Base-by-base conservation (phyloP, 2,329 filamentous ascomycete species). In the Apiospora pterosperma region DNA sequence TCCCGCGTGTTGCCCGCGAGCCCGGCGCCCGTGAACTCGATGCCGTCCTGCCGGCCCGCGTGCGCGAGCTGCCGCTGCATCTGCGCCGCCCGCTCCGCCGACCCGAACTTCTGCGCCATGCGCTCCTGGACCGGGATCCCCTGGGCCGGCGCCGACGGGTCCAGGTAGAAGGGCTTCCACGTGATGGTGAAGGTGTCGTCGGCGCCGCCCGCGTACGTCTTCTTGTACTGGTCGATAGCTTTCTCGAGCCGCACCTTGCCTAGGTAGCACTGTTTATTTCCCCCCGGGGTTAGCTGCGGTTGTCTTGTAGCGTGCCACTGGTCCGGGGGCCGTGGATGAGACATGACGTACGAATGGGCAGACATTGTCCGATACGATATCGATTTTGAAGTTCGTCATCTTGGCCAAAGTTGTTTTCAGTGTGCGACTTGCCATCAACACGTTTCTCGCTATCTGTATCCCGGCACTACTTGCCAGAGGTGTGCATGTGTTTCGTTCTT, bases 91-190 rank as follows among this genome's bases (percentile, higher is more conserved):
- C 72, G 1, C 86, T 78, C 39, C 52, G 88, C 85, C 19, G 83
- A 78, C 39, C 92, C 92, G 76, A 94, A 93, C 67, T 88, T 90
- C 25, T 78, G 73, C 14, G 80, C 79, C 75, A 90, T 90, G 73
- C 85, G 85, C 67, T 76, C 82, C 2, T 67, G 70, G 48, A 84
- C 75, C 21, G 84, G 81, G 4, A 84, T 71, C 6, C 83, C 80
- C 42, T 71, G 69, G 25, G 74, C 76, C 5, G 81, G 77, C 0
- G 90, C 84, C 0, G 86, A 81, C 0, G 92, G 90, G 72, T 94
- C 89, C 62, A 97, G 85, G 76, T 95, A 94, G 80, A 92, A 97
- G 1, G 93, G 90, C 66, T 86, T 84, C 91, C 92, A 97, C 66
- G 84, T 85, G 16, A 91, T 87, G 59, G 82, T 84, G 79, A 96